These are phyloP conservation scores for Zoysia pacifica DNA, from an alignment of 176 grass and related monocot species.

Conservation along the genomic window DNA sequence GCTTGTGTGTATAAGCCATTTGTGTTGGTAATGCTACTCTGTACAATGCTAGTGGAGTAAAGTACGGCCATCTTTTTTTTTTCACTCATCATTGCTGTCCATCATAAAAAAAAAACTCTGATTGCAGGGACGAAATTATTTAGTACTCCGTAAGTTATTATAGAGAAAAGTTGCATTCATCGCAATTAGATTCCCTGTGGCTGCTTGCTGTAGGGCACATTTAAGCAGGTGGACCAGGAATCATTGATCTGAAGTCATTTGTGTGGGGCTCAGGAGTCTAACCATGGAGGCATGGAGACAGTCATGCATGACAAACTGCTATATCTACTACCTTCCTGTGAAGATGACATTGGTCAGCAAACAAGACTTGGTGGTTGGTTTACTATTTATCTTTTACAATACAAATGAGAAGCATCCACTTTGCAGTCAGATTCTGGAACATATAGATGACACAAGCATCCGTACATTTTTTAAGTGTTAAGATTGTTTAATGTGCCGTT, in stretches of 20 bases:
- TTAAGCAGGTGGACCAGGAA: conserved; percentile 43
- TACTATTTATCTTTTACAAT: neutral
- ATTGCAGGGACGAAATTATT: conserved; percentile 3
- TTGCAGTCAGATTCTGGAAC: conserved; percentile 27
- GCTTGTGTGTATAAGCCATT: conserved; percentile 50
- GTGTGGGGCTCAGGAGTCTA: conserved; percentile 12
- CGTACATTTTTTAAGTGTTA: neutral
- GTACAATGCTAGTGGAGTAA: conserved; percentile 33
- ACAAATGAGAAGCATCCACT: neutral
- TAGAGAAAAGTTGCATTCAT: conserved; percentile 23
- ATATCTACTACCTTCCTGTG: conserved; percentile 1
- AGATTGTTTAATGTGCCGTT: conserved; percentile 35
- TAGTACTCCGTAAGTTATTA: neutral
- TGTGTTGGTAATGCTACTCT: conserved; percentile 37
- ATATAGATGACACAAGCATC: conserved; percentile 24
- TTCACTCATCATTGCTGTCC: conserved; percentile 3
- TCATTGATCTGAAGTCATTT: conserved; percentile 32
- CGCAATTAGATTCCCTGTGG: conserved; percentile 17
- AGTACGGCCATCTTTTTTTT: neutral
- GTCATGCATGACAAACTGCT: conserved; percentile 21
- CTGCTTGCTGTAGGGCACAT: conserved; percentile 42
- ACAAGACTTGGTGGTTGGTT: conserved; percentile 6
- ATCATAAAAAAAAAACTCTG: neutral
- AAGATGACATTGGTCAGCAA: neutral
- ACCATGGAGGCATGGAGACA: neutral